Evolutionary conservation across 1,284 basidiomycete species (phyloP), one percentile per base, ranked within the genome.

Genomic region (Ceratobasidium theobromae): DNA sequence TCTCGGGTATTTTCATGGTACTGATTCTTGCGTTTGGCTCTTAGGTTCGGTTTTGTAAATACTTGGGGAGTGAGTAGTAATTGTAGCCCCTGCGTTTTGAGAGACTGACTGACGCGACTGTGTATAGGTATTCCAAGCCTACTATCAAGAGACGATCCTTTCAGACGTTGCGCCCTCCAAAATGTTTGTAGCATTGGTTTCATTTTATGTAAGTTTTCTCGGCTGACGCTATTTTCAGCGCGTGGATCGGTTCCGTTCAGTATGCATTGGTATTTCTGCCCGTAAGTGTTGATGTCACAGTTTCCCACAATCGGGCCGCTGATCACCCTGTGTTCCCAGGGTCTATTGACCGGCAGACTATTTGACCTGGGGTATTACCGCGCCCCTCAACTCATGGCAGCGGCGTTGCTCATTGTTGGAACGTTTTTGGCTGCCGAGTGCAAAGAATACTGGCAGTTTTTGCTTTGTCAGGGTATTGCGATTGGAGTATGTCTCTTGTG

Each of bases 171-270:
- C 79, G 9, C 77, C 82, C 1, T 87, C 86, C 3, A 79, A 76
- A 32, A 86, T 88, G 86, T 86, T 72, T 68, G 83, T 57, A 23
- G n/a, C 46, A 18, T 33, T 72, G 0, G 68, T 70, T 23, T 48
- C 2, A 27, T 43, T 46, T 27, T 16, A 32, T 43, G 0, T 2
- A n/a, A 38, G 9, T 38, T 38, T n/a, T 35, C 45, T 40, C 27
- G 23, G 21, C n/a, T 52, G 40, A 54, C 18, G 32, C 25, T 3
- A 14, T 52, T 14, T 65, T 3, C 66, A 88, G 86, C 48, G 82
- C 87, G 16, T 90, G 88, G 88, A 88, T 90, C 66, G 88, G 88
- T 2, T 88, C 87, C 0, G 77, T 88, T 65, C 86, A 89, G 75
- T 84, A 38, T 64, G 35, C 73, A 5, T 40, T 27, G 71, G 73